phyloP scores from a whole-genome alignment of 768 basidiomycete species.

The Clathrus columnatus region DNA sequence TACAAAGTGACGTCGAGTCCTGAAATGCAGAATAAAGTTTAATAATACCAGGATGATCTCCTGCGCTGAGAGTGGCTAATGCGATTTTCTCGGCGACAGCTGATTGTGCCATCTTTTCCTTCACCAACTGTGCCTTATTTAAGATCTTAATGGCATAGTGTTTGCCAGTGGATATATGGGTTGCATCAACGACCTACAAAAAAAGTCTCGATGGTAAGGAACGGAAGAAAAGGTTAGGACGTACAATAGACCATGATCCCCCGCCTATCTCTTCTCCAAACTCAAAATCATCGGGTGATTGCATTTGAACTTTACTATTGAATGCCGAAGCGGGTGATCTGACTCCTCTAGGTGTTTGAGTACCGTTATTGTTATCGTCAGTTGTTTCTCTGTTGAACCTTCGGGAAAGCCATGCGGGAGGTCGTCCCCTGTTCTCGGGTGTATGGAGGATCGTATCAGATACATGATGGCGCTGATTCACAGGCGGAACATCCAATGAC shows the following conservation, averaged over 20 bases:
- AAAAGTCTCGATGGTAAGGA: not conserved
- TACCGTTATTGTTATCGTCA: not conserved
- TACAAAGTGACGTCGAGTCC: constrained; percentile 27
- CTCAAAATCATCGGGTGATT: constrained; percentile 21
- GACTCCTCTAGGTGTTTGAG: not conserved
- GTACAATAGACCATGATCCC: constrained; percentile 28
- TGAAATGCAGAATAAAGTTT: constrained; percentile 30
- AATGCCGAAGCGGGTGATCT: not conserved
- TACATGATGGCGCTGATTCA: not conserved
- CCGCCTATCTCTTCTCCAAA: constrained; percentile 27
- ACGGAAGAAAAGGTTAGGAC: not conserved
- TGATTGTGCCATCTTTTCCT: constrained; percentile 29
- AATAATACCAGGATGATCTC: constrained; percentile 28
- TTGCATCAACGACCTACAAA: constrained; percentile 18
- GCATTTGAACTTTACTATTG: not conserved
- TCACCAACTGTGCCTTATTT: constrained; percentile 29
- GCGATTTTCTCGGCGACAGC: constrained; percentile 28
- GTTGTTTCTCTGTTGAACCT: not conserved
- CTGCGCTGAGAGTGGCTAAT: constrained; percentile 16
- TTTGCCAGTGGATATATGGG: constrained; percentile 17
- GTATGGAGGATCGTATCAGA: not conserved
- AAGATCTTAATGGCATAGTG: constrained; percentile 30
- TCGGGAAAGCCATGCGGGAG: constrained; percentile 1
- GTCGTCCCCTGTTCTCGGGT: not conserved
- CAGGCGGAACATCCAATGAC: not conserved